These are phyloP conservation scores for Rhizophagus sp. DNA, from an alignment of 192 early-diverging fungal species.

Conservation along the genomic window DNA sequence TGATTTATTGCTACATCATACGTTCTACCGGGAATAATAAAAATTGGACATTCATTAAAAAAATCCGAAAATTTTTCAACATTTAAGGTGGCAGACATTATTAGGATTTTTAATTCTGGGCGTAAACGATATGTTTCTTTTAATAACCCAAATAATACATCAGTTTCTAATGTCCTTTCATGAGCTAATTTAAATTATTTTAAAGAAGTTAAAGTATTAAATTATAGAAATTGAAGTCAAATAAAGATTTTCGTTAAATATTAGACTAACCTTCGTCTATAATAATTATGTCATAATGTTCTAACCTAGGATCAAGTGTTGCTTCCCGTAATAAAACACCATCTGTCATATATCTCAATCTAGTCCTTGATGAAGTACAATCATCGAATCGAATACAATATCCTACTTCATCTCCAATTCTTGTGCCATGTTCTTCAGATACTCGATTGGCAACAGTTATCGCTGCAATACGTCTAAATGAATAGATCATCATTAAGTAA, in stretches of 20 bases:
- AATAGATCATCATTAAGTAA: not conserved
- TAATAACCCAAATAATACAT: conserved; percentile 90
- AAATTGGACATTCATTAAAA: conserved; percentile 79
- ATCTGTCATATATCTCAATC: conserved; percentile 98
- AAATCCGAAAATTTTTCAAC: conserved; percentile 81
- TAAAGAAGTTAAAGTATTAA: not conserved
- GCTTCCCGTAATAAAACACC: conserved; percentile 93
- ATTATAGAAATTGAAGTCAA: not conserved
- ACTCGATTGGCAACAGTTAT: conserved; percentile 95
- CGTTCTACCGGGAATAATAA: conserved; percentile 73
- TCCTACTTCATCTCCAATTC: conserved; percentile 81
- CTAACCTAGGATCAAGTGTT: conserved; percentile 74
- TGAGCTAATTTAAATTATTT: conserved; percentile 58
- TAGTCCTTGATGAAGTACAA: conserved; percentile 77
- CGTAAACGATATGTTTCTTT: conserved; percentile 72
- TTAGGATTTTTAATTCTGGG: conserved; percentile 84
- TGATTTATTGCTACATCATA: conserved; percentile 55
- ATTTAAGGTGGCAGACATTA: conserved; percentile 83
- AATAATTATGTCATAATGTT: conserved; percentile 88
- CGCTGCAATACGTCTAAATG: conserved; percentile 74
- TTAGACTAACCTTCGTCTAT: conserved; percentile 73
- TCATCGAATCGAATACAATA: conserved; percentile 98
- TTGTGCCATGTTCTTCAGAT: conserved; percentile 84
- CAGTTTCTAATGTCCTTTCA: conserved; percentile 91
- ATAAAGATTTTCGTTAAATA: not conserved